Evolutionary conservation across 1,284 basidiomycete genomes (phyloP), one percentile per base, ranked within the genome.

Genomic region (Cutaneotrichosporon cutaneum): DNA sequence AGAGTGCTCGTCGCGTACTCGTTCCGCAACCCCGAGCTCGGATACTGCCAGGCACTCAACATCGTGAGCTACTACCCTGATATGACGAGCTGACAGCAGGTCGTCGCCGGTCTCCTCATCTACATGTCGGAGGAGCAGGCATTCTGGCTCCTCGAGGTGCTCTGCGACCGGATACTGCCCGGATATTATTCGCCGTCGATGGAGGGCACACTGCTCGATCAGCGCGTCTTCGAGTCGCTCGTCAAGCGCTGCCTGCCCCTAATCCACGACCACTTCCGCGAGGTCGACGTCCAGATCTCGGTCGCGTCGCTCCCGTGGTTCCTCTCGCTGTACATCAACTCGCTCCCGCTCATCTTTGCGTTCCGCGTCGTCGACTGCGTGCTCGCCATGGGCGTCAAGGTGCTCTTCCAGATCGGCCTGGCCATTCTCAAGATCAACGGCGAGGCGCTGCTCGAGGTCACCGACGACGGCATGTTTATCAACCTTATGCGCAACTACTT

Each of bases 111-210:
- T 4, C 61, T 65, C 32, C 64, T 63, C 67, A 94, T 92, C 70
- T 99, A 98, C 78, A 94, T 96, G 91, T 96, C 93, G 13, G 96
- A 99, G 80, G 96, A 99, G 75, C 96, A 99, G 79, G 90, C 94
- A 32, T 99, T 99, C 79, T 99, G 94, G 94, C 82, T 98, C 5
- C 85, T 99, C 10, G 92, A 96, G 74, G 92, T 97, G 1, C 83
- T 99, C 4, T 99, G 96, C 72, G 93, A 96, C 71, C 86, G 94
- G 39, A 86, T 99, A 39, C 82, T 99, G 22, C 96, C 96, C 0
- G 96, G 96, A 21, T 99, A 99, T 80, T 99, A 98, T 77, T 91
- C 91, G 90, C 92, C 94, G 10, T 96, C 94, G 0, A 99, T 99
- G 96, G 94, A 98, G 69, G 96, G 96, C 13, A 99, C 96, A 0